Conservation (phyloP, 2,329 filamentous ascomycete genomes). For the Talaromyces sp. region DNA sequence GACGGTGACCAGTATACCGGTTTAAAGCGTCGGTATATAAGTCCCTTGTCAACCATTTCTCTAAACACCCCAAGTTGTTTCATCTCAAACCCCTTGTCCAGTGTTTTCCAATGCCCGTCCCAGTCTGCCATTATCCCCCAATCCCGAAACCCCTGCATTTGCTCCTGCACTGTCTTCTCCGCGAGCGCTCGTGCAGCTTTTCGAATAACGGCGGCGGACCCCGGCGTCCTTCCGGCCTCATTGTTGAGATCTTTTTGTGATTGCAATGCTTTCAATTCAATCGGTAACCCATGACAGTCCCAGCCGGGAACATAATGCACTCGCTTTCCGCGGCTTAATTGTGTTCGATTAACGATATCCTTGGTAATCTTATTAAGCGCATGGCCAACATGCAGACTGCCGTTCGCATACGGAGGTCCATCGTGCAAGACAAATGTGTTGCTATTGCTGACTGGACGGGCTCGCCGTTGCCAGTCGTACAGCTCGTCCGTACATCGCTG, state of each 20-base stretch:
- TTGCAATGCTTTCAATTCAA: conserved; percentile 90
- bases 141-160: conserved; percentile 53
- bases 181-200: conserved; percentile 51
- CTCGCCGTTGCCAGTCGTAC: conserved; percentile 73
- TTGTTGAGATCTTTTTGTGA: conserved; percentile 35
- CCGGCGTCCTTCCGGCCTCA: conserved; percentile 17
- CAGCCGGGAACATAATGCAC: conserved; percentile 86
- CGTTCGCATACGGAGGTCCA: conserved; percentile 95
- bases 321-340: conserved; percentile 69
- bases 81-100: conserved; percentile 57
- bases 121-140: conserved; percentile 63
- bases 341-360: conserved; percentile 79
- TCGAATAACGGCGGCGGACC: conserved; percentile 45
- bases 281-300: conserved; percentile 96
- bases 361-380: conserved; percentile 96
- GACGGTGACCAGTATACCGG: conserved; percentile 63
- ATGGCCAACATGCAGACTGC: conserved; percentile 83
- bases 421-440: conserved; percentile 79
- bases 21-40: conserved; percentile 58
- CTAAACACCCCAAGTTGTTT: conserved; percentile 55
- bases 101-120: conserved; percentile 57
- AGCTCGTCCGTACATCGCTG: conserved; percentile 77
- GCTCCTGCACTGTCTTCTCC: conserved; percentile 49
- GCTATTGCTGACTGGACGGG: conserved; percentile 40
- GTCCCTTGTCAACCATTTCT: conserved; percentile 55